Evolutionary conservation across 192 early-diverging fungal genomes (phyloP).

Genomic region (Phlyctochytrium arcticum): DNA sequence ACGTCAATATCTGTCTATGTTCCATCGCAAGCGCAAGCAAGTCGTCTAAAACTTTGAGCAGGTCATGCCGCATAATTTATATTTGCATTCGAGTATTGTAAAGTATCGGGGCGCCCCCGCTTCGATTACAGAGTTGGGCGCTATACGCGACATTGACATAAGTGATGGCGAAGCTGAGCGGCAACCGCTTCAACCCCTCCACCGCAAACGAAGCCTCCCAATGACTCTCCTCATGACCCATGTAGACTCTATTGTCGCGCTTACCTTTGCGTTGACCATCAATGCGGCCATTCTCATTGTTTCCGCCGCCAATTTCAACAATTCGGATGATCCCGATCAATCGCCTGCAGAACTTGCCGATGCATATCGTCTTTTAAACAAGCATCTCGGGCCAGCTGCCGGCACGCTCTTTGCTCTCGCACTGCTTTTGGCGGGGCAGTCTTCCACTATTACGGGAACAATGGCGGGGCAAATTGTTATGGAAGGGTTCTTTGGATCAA

Average conservation of each 20-base stretch:
- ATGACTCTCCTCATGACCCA: constrained; percentile 59
- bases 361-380: constrained; percentile 57
- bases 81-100: constrained; percentile 73
- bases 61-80: constrained; percentile 87
- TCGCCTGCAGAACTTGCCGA: constrained; percentile 65
- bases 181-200: constrained; percentile 48
- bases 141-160: constrained; percentile 14
- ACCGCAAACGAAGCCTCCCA: constrained; percentile 58
- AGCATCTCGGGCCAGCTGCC: constrained; percentile 59
- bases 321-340: constrained; percentile 41
- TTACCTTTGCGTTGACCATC: constrained; percentile 69
- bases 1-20: not conserved
- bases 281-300: constrained; percentile 80
- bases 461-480: constrained; percentile 82
- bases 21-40: not conserved
- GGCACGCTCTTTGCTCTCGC: constrained; percentile 72
- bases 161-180: constrained; percentile 27
- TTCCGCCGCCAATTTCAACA: constrained; percentile 67
- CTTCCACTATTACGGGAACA: constrained; percentile 77
- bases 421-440: constrained; percentile 71
- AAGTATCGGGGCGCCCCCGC: constrained; percentile 48
- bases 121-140: constrained; percentile 24
- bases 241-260: constrained; percentile 62
- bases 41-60: constrained; percentile 7
- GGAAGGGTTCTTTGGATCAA: constrained; percentile 69